Conservation (phyloP, 495 filamentous ascomycete species). For the Podospora pseudopauciseta region DNA sequence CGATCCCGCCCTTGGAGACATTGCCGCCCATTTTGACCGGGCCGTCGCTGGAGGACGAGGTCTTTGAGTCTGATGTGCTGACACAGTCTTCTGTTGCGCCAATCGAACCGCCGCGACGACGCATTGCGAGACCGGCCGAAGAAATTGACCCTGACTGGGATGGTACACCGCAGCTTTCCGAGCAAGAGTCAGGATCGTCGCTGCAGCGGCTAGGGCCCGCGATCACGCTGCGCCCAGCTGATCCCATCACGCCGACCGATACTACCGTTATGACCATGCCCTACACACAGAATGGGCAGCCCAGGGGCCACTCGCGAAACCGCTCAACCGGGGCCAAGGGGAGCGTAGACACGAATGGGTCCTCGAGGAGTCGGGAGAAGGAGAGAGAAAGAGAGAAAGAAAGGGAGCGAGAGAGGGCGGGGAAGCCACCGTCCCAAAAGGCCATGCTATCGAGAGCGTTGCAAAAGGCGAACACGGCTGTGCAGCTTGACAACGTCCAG, state of each 20-base stretch:
- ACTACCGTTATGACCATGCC: constrained; percentile 26
- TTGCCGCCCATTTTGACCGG: constrained; percentile 41
- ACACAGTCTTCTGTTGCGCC: constrained; percentile 10
- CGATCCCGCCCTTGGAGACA: constrained; percentile 29
- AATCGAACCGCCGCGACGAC: constrained; percentile 9
- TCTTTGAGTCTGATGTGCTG: constrained; percentile 28
- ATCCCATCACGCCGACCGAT: constrained; percentile 2
- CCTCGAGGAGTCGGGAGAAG: constrained; percentile 32
- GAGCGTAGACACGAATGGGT: constrained; percentile 38
- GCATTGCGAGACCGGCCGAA: constrained; percentile 11
- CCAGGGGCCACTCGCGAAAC: constrained; percentile 47
- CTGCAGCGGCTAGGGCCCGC: constrained; percentile 15
- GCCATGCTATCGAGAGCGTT: constrained; percentile 89
- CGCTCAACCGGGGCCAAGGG: constrained; percentile 44
- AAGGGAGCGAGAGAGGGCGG: constrained; percentile 23
- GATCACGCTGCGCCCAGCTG: constrained; percentile 17
- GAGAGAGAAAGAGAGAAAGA: not conserved
- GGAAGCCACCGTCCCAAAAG: constrained; percentile 65
- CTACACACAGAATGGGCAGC: constrained; percentile 33
- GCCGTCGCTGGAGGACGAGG: constrained; percentile 36
- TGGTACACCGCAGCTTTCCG: constrained; percentile 19
- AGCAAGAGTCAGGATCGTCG: constrained; percentile 23
- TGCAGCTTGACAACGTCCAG: constrained; percentile 88
- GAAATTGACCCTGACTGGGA: constrained; percentile 27
- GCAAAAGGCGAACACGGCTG: constrained; percentile 92